A percentile compares a stretch with the other conserved stretches of the same genome.
phyloP scores from a whole-genome alignment of 257 asterid species.

The Solanum chilense region DNA sequence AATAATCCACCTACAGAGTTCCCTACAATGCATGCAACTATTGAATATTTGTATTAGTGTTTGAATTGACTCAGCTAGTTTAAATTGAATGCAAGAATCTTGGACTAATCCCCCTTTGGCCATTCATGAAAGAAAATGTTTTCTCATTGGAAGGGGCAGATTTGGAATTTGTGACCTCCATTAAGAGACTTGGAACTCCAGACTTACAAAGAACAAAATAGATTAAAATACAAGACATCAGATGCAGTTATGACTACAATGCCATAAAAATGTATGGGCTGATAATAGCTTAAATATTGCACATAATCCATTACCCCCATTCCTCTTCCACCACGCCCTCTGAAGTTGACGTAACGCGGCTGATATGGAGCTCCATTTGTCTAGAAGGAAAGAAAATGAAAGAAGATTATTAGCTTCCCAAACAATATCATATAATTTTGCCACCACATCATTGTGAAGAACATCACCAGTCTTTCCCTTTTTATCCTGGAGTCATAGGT shows the following conservation, averaged over 20 bases:
- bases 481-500: neutral
- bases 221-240: neutral
- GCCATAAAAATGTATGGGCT: neutral
- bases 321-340: constrained; percentile 98
- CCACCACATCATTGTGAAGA: neutral
- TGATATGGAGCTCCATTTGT: constrained; percentile 61
- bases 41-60: neutral
- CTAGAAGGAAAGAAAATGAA: constrained; percentile 20
- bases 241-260: neutral
- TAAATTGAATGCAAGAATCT: neutral
- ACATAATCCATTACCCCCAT: constrained; percentile 32
- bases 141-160: neutral
- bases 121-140: neutral
- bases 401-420: constrained; percentile 7
- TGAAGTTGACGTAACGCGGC: constrained; percentile 50
- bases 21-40: neutral
- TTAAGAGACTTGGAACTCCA: neutral
- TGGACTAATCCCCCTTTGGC: neutral
- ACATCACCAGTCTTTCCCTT: neutral
- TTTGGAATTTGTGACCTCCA: neutral
- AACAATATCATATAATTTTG: neutral
- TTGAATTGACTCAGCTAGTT: neutral
- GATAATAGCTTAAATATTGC: neutral
- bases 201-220: neutral
- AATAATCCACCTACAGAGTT: neutral